These are phyloP conservation scores for Alternaria sp. DNA, from an alignment of 2,329 filamentous ascomycete genomes.

Conservation along the genomic window DNA sequence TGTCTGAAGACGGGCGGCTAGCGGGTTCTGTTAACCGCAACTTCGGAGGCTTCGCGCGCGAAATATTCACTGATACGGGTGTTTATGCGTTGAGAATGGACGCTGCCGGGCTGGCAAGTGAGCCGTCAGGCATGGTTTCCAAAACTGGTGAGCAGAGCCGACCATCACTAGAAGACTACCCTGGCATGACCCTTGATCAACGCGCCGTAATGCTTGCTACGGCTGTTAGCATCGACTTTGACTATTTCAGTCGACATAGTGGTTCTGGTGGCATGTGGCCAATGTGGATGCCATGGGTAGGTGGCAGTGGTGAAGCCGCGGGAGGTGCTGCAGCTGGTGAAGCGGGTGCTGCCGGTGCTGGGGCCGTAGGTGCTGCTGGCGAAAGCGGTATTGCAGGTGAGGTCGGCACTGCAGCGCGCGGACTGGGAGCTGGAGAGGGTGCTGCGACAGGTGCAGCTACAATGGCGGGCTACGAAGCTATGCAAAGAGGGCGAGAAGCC, in stretches of 20 bases:
- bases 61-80: conserved; percentile 70
- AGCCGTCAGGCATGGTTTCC: conserved; percentile 49
- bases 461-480: conserved; percentile 68
- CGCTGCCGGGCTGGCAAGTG: conserved; percentile 55
- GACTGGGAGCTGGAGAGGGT: conserved; percentile 51
- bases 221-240: conserved; percentile 69
- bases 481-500: conserved; percentile 58
- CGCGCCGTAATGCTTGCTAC: conserved; percentile 71
- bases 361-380: conserved; percentile 50
- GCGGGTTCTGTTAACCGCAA: conserved; percentile 70
- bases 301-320: conserved; percentile 33
- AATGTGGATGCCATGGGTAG: conserved; percentile 61
- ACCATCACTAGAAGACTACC: conserved; percentile 26
- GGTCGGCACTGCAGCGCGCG: conserved; percentile 54
- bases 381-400: conserved; percentile 54
- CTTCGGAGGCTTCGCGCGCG: conserved; percentile 66
- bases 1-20: conserved; percentile 56
- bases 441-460: conserved; percentile 61
- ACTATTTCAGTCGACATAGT: conserved; percentile 70
- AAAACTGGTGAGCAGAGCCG: conserved; percentile 41
- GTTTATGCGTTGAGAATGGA: conserved; percentile 71
- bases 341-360: conserved; percentile 46
- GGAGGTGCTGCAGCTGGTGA: conserved; percentile 51
- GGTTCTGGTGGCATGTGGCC: conserved; percentile 50
- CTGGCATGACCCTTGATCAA: conserved; percentile 69